phyloP scores from a whole-genome alignment of 2,329 filamentous ascomycete genomes.

The Calonectria montana region DNA sequence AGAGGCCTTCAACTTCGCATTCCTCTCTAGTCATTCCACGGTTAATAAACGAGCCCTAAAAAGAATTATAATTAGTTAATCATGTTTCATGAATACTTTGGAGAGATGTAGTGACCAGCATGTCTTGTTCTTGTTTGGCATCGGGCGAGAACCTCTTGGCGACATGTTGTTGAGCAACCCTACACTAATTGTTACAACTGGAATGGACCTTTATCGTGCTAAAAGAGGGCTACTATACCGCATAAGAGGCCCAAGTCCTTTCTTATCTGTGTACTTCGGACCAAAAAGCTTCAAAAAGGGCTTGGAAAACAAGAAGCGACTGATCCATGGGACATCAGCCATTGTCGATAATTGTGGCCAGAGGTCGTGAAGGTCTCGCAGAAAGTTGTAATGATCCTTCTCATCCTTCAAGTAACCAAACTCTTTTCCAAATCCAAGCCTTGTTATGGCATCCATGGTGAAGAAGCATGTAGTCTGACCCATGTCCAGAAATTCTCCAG shows the following conservation, averaged over 20 bases:
- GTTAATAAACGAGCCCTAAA: not conserved
- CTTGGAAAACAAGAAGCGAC: not conserved
- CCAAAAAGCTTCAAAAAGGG: not conserved
- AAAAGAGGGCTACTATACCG: not conserved
- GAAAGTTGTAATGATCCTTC: not conserved
- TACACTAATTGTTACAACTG: not conserved
- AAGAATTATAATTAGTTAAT: not conserved
- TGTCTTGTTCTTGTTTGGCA: not conserved
- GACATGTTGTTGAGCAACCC: not conserved
- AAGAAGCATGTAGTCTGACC: not conserved
- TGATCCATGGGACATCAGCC: not conserved
- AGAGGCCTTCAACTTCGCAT: not conserved
- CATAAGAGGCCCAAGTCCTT: not conserved
- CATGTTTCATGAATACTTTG: not conserved
- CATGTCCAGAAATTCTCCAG: not conserved
- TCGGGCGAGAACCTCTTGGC: not conserved
- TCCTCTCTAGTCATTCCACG: not conserved
- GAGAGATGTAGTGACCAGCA: not conserved
- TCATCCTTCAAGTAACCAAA: not conserved
- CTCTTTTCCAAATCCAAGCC: not conserved
- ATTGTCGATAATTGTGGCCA: not conserved
- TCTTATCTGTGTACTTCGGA: not conserved
- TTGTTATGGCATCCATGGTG: not conserved
- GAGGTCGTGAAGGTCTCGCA: not conserved
- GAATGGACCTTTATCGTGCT: too few species aligned